Evolutionary conservation across 129 eudicot genomes (phyloP).

Genomic region (Silybum marianum): DNA sequence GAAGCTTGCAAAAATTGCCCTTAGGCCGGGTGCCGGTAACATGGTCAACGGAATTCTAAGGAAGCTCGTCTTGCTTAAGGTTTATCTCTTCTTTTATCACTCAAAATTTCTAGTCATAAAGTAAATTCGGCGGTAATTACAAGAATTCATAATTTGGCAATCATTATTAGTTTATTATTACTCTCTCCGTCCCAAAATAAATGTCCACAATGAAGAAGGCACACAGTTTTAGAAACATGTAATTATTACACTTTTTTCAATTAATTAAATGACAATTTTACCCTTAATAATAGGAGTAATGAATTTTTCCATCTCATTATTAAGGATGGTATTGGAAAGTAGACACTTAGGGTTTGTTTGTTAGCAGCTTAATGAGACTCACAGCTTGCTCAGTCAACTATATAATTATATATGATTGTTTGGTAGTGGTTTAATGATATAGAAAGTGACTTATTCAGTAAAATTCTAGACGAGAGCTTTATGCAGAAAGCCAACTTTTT

Average conservation of each 20-base stretch:
- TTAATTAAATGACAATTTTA: not conserved
- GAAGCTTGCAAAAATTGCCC: conserved; percentile 86
- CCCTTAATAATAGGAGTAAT: not conserved
- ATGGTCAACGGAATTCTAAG: conserved; percentile 94
- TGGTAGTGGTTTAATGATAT: no score
- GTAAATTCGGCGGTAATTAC: conserved; percentile 2
- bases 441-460: no score
- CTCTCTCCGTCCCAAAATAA: not conserved
- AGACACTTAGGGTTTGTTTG: not conserved
- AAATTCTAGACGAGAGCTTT: no score
- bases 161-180: no score
- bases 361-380: no score
- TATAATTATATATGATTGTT: no score
- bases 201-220: not conserved
- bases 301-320: not conserved
- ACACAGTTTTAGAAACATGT: not conserved
- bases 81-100: conserved; percentile 16
- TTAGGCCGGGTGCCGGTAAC: conserved; percentile 97
- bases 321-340: not conserved
- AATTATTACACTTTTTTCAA: not conserved
- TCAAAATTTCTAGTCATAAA: not conserved
- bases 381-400: no score
- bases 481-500: no score
- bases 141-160: not conserved
- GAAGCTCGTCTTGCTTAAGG: conserved; percentile 85